Percentiles rank a stretch among this genome's conserved stretches.
phyloP scores from a whole-genome alignment of 768 basidiomycete genomes.

The Agaricus blazei region DNA sequence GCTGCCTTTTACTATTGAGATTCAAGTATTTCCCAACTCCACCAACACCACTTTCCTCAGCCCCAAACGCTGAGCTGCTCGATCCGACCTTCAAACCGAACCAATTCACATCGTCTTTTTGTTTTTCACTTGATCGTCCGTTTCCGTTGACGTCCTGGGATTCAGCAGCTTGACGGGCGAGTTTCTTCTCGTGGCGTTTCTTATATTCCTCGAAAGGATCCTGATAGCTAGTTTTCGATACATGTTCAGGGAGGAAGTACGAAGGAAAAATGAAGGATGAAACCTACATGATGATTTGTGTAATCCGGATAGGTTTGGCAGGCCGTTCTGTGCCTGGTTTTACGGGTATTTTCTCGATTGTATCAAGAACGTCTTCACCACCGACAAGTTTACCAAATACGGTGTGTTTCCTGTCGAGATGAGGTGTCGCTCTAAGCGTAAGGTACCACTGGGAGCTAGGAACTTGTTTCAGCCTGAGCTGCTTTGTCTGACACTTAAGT shows the following conservation, averaged over 20 bases:
- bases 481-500: background rate
- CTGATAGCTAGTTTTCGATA: slow-evolving; percentile 54
- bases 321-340: slow-evolving; percentile 88
- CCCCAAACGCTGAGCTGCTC: slow-evolving; percentile 22
- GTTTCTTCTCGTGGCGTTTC: slow-evolving; percentile 70
- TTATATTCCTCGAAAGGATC: slow-evolving; percentile 97
- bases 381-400: slow-evolving; percentile 98
- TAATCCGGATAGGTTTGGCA: slow-evolving; percentile 79
- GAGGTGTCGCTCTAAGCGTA: slow-evolving; percentile 77
- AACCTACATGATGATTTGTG: slow-evolving; percentile 79
- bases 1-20: slow-evolving; percentile 35
- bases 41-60: slow-evolving; percentile 28
- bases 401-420: slow-evolving; percentile 91
- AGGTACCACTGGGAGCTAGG: slow-evolving; percentile 88
- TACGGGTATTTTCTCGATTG: slow-evolving; percentile 74
- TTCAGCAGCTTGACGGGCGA: slow-evolving; percentile 50
- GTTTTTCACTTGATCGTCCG: slow-evolving; percentile 38
- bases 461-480: background rate
- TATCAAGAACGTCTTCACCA: slow-evolving; percentile 84
- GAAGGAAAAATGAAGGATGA: background rate
- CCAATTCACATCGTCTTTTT: slow-evolving; percentile 76
- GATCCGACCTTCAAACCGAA: slow-evolving; percentile 83
- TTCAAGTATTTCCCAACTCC: slow-evolving; percentile 81
- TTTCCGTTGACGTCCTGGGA: slow-evolving; percentile 16
- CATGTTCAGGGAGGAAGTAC: background rate